Evolutionary conservation across 1,139 yeast genomes (phyloP).

Genomic region (Meyerozyma athensensis): DNA sequence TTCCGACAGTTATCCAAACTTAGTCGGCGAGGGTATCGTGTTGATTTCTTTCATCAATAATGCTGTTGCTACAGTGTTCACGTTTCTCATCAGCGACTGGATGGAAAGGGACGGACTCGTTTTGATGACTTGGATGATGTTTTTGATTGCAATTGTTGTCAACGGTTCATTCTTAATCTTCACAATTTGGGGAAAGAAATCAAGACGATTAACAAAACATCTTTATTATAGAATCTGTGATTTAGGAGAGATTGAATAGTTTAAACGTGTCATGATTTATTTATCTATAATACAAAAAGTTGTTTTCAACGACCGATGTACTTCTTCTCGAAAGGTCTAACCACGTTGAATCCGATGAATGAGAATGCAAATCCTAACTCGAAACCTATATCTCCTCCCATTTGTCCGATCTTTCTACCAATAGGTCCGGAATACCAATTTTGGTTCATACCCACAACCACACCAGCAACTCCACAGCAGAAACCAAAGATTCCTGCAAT

Average conservation of each 20-base stretch:
- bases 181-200: conserved; percentile 11
- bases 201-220: conserved; percentile 8
- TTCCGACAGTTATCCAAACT: conserved; percentile 69
- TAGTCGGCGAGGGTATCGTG: conserved; percentile 80
- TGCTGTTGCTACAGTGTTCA: conserved; percentile 72
- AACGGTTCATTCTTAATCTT: conserved; percentile 10
- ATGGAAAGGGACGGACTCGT: conserved; percentile 27
- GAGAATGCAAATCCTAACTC: conserved; percentile 14
- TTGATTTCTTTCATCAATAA: conserved; percentile 81
- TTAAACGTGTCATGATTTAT: not conserved
- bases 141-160: conserved; percentile 6
- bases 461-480: conserved; percentile 17
- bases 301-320: conserved; percentile 9
- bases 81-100: conserved; percentile 41
- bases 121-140: conserved; percentile 59
- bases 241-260: not conserved
- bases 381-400: conserved; percentile 16
- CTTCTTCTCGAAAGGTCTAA: conserved; percentile 13
- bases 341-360: conserved; percentile 13
- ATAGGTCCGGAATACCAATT: conserved; percentile 14
- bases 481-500: conserved; percentile 15
- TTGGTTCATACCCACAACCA: conserved; percentile 16
- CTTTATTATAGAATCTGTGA: conserved; percentile 6
- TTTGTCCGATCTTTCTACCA: conserved; percentile 11
- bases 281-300: not conserved